Evolutionary conservation across 495 filamentous ascomycete genomes (phyloP), one percentile per base, ranked within the genome.

Genomic region (Evansstolkia leycettana): DNA sequence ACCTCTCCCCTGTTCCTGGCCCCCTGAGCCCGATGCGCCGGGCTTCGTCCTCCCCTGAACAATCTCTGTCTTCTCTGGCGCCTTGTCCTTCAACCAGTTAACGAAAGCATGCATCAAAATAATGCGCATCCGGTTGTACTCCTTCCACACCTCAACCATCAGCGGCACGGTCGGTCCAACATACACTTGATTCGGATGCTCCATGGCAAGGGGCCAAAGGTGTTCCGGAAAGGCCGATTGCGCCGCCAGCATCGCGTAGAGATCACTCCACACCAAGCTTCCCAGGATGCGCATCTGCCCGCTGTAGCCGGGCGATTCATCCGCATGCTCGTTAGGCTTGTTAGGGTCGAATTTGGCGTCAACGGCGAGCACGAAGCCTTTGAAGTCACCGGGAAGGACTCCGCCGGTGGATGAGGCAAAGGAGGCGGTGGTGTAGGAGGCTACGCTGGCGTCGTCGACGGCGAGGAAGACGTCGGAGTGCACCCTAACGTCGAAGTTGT

Each of bases 111-210:
- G n/a, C n/a, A n/a, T n/a, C n/a, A n/a, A n/a, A n/a, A n/a, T n/a
- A n/a, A n/a, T n/a, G n/a, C n/a, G n/a, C n/a, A n/a, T n/a, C n/a
- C n/a, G n/a, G n/a, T n/a, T 51, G 15, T 60, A 52, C 9, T 42
- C 37, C 20, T 42, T 41, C 45, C 53, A 55, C 8, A 35, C 27
- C 6, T 42, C 39, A 7, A 46, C 37, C 28, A 39, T 31, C 12
- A 44, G 17, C 13, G 43, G 48, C 0, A 50, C 43, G 0, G 45
- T 54, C 5, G 55, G 47, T 0, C 58, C 58, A 1, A 47, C 43
- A 32, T 63, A 63, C 4, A 63, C 48, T 17, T 48, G 38, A 17
- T 50, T 48, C 0, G 57, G 57, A 33, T 63, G 58, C 5, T 54
- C 26, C 1, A 37, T 33, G 9, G 50, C 52, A 5, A 58, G 36